Evolutionary conservation across 345 rosid species (phyloP), one percentile per base, ranked within the genome.

Genomic region (Hirschfeldia incana): DNA sequence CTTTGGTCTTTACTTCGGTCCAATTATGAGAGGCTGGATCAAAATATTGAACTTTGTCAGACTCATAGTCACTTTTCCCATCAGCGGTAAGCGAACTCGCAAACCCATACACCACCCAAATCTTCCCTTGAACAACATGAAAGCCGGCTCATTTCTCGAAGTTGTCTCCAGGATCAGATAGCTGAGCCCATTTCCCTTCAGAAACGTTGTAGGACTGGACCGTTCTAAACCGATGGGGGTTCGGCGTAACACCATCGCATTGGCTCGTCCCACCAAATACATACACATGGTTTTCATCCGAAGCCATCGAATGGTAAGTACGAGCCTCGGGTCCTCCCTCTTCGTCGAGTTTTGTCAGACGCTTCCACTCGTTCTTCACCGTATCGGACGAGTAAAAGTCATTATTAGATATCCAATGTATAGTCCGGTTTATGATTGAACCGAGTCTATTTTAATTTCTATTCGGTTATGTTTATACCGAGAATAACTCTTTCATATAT

Each of bases 1-100:
- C 74, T 6, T 11, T 68, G 27, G 74, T 68, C 30, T 69, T 21
- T 15, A 76, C 80, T 57, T 76, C 49, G 3, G 32, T 30, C 80
- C 80, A 76, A 1, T 69, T 29, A 0, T 26, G 5, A 13, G 34
- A 5, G 44, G 13, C 44, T 0, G 69, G 67, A 15, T 73, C 76
- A 28, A 13, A 73, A 17, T 13, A 73, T 4, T 73, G 69, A 5
- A 73, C 61, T 42, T n/a, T 13, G 8, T 62, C 15, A 12, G 55
- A 44, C 36, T 73, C 69, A 2, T 59, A 34, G 3, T 37, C 65
- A 3, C 29, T 21, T 58, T 21, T 58, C 1, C 61, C 61, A 21
- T 21, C 21, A 17, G 29, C 29, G 8, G 17, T 12, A 57, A 29
- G 61, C 4, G 61, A 57, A 57, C 29, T 17, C 9, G 61, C 70